Evolutionary conservation across 768 basidiomycete species (phyloP).

Genomic region (Butyriboletus loyo): DNA sequence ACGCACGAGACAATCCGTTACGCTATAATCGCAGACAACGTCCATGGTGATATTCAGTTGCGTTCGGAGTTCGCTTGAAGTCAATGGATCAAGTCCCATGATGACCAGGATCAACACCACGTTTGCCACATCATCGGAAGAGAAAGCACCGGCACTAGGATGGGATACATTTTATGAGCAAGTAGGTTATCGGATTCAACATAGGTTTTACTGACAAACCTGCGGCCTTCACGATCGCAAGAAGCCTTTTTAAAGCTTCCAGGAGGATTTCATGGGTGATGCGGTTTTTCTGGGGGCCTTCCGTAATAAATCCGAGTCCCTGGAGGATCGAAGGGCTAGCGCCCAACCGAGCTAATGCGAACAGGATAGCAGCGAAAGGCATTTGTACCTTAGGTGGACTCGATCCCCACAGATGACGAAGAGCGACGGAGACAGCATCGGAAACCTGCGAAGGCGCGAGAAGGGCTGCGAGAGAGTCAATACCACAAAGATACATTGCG

Average conservation of each 20-base stretch:
- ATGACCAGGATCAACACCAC: conserved; percentile 49
- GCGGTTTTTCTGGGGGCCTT: conserved; percentile 3
- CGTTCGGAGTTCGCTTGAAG: conserved; percentile 40
- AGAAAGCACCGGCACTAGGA: conserved; percentile 32
- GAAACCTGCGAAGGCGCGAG: conserved; percentile 27
- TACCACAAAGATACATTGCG: not conserved
- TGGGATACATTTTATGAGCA: conserved; percentile 12
- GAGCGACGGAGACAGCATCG: conserved; percentile 31
- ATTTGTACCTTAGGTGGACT: conserved; percentile 21
- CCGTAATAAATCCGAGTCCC: conserved; percentile 31
- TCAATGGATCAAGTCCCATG: conserved; percentile 54
- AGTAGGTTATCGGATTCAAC: not conserved
- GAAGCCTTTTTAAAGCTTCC: conserved; percentile 38
- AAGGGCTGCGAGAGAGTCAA: conserved; percentile 17
- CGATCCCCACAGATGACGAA: conserved; percentile 35
- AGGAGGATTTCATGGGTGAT: conserved; percentile 27
- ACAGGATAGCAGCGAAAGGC: conserved; percentile 36
- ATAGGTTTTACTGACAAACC: conserved; percentile 41
- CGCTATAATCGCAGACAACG: conserved; percentile 37
- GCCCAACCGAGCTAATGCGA: conserved; percentile 43
- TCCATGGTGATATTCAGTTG: conserved; percentile 50
- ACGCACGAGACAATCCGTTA: conserved; percentile 34
- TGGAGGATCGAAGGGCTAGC: conserved; percentile 38
- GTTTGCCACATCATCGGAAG: conserved; percentile 45
- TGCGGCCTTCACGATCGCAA: conserved; percentile 41